Evolutionary conservation across 208 protist genomes (phyloP).

Genomic region (Trypanosoma conorhini): DNA sequence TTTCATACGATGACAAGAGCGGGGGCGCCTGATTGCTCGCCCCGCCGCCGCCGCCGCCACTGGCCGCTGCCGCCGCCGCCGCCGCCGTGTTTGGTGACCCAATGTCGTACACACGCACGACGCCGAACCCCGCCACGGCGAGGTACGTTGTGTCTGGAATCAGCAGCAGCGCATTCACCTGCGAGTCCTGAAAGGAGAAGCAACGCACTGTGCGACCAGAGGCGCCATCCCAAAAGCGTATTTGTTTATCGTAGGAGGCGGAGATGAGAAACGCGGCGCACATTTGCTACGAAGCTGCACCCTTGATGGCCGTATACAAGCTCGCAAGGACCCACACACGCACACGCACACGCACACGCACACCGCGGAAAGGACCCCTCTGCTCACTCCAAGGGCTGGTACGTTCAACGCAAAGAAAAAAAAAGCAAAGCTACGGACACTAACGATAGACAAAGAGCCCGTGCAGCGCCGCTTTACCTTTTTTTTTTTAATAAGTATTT

Average conservation of each 20-base stretch:
- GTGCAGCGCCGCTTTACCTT: background rate
- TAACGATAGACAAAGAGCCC: background rate
- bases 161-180: slow-evolving; percentile 74
- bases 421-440: background rate
- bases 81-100: background rate
- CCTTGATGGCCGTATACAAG: too few relatives aligned
- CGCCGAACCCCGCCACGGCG: slow-evolving; percentile 68
- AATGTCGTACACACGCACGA: slow-evolving; percentile 71
- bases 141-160: slow-evolving; percentile 60
- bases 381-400: background rate
- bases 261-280: slow-evolving; percentile 51
- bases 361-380: background rate
- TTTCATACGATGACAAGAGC: slow-evolving; percentile 69
- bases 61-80: background rate
- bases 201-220: slow-evolving; percentile 67
- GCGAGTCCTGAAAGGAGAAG: slow-evolving; percentile 79
- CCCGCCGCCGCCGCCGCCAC: slow-evolving; percentile 6
- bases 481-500: slow-evolving; percentile 13
- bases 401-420: too few relatives aligned
- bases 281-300: slow-evolving; percentile 19
- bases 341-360: background rate
- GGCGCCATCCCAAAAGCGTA: slow-evolving; percentile 78
- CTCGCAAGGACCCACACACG: background rate
- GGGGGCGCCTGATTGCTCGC: slow-evolving; percentile 42
- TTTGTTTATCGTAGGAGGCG: slow-evolving; percentile 88